These are phyloP conservation scores for Eugenia klotzschiana DNA, from an alignment of 441 rosid species.

Conservation along the genomic window DNA sequence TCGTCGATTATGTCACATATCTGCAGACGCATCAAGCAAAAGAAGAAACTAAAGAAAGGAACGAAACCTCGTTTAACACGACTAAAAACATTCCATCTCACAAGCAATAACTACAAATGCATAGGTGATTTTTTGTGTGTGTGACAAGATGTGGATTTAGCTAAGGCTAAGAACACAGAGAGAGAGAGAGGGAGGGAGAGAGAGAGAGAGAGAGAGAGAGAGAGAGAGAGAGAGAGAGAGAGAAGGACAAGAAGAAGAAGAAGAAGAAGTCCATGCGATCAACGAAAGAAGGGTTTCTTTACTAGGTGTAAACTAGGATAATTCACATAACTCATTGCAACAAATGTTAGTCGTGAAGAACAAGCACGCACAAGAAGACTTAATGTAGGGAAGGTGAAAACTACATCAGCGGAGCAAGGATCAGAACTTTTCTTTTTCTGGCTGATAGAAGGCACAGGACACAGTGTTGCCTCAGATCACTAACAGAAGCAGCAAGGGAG, in stretches of 20 bases:
- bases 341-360: background rate
- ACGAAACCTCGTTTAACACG: background rate
- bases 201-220: too few relatives aligned
- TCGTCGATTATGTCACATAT: slow-evolving; percentile 20
- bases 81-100: background rate
- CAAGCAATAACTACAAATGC: background rate
- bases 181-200: too few relatives aligned
- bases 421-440: background rate
- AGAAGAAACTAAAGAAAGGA: background rate
- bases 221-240: too few relatives aligned
- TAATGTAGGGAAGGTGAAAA: background rate
- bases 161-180: background rate
- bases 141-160: background rate
- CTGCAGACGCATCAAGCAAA: slow-evolving; percentile 11
- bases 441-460: background rate
- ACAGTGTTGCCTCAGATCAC: background rate
- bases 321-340: background rate
- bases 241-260: background rate
- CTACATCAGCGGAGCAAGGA: background rate
- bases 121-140: background rate
- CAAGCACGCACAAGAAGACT: background rate
- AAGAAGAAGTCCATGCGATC: background rate
- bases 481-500: background rate
- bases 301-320: background rate
- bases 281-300: background rate